Evolutionary conservation across 805 yeast species (phyloP), one percentile per base, ranked within the genome.

Genomic region (Kazachstania martiniae): DNA sequence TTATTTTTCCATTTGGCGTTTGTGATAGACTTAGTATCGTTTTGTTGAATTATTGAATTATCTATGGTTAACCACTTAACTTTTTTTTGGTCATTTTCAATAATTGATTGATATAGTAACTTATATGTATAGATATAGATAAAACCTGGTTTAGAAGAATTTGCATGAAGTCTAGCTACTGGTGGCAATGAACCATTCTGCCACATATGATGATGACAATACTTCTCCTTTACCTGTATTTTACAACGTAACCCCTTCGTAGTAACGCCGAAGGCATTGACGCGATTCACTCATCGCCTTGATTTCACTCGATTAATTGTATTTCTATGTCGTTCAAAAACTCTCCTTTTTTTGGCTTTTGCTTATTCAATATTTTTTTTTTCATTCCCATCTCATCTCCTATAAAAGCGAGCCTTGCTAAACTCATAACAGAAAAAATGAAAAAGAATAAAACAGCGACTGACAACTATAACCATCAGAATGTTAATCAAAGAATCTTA

Each of bases 401-500:
- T n/a, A 24, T 24, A 12, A 24, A 14, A 8, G 13, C 3, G 9
- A 21, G 12, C 13, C 13, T 23, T 23, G 7, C 14, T 23, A 14
- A 14, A n/a, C 14, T 8, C 13, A 23, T 8, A 23, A n/a, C 10
- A 5, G 14, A n/a, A 10, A 21, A 10, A 21, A 4, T 4, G 3
- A 9, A 30, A 15, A 4, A 29, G 6, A 8, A 25, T 31, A 12
- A 21, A 13, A 14, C 25, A 19, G 29, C 14, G 32, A n/a, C n/a
- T n/a, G n/a, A n/a, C n/a, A n/a, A n/a, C n/a, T n/a, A n/a, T n/a
- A n/a, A n/a, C n/a, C n/a, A n/a, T n/a, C n/a, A n/a, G n/a, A n/a
- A 81, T 81, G 93, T 64, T 81, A 43, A 74, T 81, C 44, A 70
- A 70, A 31, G 91, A 81, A 52, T 52, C 72, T 3, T 72, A 49